These are phyloP conservation scores for Ceratocystis smalleyi DNA, from an alignment of 2,329 filamentous ascomycete genomes.

Conservation along the genomic window DNA sequence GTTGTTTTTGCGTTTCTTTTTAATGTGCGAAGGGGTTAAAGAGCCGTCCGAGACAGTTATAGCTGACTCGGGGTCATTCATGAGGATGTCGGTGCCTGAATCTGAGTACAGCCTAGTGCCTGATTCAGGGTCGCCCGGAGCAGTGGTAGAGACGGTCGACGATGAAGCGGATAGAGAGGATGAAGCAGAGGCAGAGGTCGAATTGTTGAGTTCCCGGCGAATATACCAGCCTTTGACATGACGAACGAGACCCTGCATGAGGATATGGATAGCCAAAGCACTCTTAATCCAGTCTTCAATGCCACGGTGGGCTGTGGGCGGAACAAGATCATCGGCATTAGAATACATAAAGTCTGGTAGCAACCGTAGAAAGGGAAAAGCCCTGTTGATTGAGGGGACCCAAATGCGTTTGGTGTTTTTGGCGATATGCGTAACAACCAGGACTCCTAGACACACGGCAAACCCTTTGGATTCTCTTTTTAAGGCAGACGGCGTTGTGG, in stretches of 20 bases:
- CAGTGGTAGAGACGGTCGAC: slow-evolving; percentile 19
- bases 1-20: slow-evolving; percentile 81
- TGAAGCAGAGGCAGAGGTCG: slow-evolving; percentile 25
- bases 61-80: slow-evolving; percentile 22
- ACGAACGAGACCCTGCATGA: slow-evolving; percentile 56
- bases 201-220: slow-evolving; percentile 36
- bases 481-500: slow-evolving; percentile 32
- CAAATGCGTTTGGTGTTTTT: slow-evolving; percentile 11
- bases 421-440: slow-evolving; percentile 7
- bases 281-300: slow-evolving; percentile 43
- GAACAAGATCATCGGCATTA: neutral
- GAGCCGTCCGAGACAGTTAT: slow-evolving; percentile 22
- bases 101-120: slow-evolving; percentile 10
- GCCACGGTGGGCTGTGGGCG: neutral
- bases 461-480: slow-evolving; percentile 39
- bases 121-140: slow-evolving; percentile 20
- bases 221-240: slow-evolving; percentile 56
- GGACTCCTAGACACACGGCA: slow-evolving; percentile 13
- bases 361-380: slow-evolving; percentile 1
- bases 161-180: neutral
- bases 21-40: slow-evolving; percentile 29
- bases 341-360: slow-evolving; percentile 15
- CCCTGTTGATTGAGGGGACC: slow-evolving; percentile 11
- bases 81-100: slow-evolving; percentile 6
- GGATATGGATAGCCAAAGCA: slow-evolving; percentile 56